Conservation (phyloP, 306 rosid genomes). For the Malus sylvestris region DNA sequence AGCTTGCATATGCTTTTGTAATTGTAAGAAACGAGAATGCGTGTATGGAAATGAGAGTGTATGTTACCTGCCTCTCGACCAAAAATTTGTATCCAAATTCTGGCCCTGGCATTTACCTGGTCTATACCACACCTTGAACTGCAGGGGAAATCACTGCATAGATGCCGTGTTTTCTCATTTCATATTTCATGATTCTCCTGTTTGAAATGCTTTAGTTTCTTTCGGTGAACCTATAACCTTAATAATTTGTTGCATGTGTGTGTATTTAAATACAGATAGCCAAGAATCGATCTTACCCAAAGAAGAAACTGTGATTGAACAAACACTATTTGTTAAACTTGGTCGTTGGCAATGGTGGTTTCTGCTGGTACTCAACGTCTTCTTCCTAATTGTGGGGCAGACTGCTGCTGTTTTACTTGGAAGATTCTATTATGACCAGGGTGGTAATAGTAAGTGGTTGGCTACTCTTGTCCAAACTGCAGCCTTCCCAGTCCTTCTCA, state of each 20-base stretch:
- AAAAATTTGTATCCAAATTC: neutral
- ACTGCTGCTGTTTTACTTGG: conserved; percentile 81
- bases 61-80: neutral
- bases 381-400: conserved; percentile 69
- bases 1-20: neutral
- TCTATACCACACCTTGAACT: neutral
- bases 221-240: no score
- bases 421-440: conserved; percentile 77
- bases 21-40: neutral
- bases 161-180: neutral
- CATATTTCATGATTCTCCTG: neutral
- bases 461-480: conserved; percentile 87
- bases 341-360: conserved; percentile 88
- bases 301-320: conserved; percentile 17
- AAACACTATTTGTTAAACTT: conserved; percentile 32
- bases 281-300: conserved; percentile 40
- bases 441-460: conserved; percentile 92
- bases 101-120: neutral
- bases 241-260: neutral
- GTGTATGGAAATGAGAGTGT: neutral
- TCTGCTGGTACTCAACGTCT: conserved; percentile 52
- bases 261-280: conserved; percentile 32
- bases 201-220: neutral
- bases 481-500: conserved; percentile 58
- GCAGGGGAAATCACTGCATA: neutral